Percentiles rank a stretch among this genome's conserved stretches.
phyloP scores from a whole-genome alignment of 2,329 filamentous ascomycete species.

The Paecilomyces sp. region DNA sequence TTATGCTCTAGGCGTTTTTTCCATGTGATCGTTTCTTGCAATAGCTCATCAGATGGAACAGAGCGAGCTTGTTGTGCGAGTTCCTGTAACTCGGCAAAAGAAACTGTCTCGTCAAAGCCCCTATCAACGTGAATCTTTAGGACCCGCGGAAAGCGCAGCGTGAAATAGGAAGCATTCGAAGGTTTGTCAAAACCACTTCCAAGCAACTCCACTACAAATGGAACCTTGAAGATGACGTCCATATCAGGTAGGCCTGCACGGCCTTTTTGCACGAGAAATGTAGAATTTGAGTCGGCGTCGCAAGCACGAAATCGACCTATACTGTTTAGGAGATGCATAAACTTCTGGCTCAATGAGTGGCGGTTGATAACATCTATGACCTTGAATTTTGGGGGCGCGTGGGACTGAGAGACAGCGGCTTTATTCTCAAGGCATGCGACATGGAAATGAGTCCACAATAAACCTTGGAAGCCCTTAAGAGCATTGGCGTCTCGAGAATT shows the following conservation, averaged over 20 bases:
- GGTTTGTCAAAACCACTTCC: slow-evolving; percentile 74
- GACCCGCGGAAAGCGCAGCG: slow-evolving; percentile 68
- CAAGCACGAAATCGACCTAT: slow-evolving; percentile 40
- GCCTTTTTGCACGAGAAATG: slow-evolving; percentile 43
- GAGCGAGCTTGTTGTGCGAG: slow-evolving; percentile 54
- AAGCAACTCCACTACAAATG: slow-evolving; percentile 71
- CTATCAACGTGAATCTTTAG: slow-evolving; percentile 73
- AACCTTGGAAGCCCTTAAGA: slow-evolving; percentile 41
- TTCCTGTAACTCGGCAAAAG: slow-evolving; percentile 62
- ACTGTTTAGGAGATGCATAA: slow-evolving; percentile 46
- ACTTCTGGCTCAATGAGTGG: slow-evolving; percentile 41
- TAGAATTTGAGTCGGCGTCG: slow-evolving; percentile 23
- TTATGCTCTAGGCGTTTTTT: slow-evolving; percentile 52
- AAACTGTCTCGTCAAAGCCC: slow-evolving; percentile 59
- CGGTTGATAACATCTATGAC: slow-evolving; percentile 57
- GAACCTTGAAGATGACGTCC: slow-evolving; percentile 54
- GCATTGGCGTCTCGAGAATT: slow-evolving; percentile 56
- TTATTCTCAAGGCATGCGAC: slow-evolving; percentile 70
- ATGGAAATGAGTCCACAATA: slow-evolving; percentile 75
- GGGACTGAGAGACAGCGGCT: slow-evolving; percentile 46
- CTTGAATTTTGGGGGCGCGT: slow-evolving; percentile 52
- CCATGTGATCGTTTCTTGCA: slow-evolving; percentile 57
- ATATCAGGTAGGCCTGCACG: slow-evolving; percentile 27
- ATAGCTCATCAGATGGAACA: slow-evolving; percentile 46
- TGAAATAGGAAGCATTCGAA: slow-evolving; percentile 62